phyloP scores from a whole-genome alignment of 805 yeast species.

The Saturnispora saitoi region DNA sequence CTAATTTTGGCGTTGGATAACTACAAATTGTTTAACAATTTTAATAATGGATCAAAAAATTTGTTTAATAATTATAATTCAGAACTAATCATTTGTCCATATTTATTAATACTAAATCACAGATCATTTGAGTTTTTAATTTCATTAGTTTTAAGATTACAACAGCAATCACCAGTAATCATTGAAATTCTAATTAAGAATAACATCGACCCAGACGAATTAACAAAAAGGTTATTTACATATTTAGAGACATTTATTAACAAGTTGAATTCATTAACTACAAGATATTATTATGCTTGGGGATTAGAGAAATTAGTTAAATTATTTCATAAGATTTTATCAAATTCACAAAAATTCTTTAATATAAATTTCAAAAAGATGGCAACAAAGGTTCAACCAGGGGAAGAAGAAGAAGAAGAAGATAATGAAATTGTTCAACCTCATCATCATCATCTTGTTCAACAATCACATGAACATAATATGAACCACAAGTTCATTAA shows the following conservation, averaged over 20 bases:
- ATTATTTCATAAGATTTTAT: conserved; percentile 29
- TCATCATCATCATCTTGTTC: not conserved
- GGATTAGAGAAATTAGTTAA: conserved; percentile 35
- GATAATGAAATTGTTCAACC: not conserved
- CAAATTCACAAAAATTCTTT: conserved; percentile 29
- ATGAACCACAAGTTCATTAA: not conserved
- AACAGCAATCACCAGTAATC: conserved; percentile 29
- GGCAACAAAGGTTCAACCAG: conserved; percentile 6
- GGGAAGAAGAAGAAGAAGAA: not conserved
- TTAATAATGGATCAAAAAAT: conserved; percentile 23
- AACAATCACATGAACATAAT: not conserved
- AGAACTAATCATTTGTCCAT: conserved; percentile 42
- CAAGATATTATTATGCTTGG: conserved; percentile 39
- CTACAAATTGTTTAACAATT: conserved; percentile 29
- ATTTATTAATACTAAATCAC: conserved; percentile 44
- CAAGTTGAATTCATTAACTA: conserved; percentile 30
- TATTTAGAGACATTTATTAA: conserved; percentile 29
- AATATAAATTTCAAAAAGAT: conserved; percentile 25
- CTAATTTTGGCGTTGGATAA: conserved; percentile 31
- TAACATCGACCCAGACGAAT: conserved; percentile 29
- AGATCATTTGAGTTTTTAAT: conserved; percentile 50
- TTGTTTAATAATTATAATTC: conserved; percentile 31
- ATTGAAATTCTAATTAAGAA: conserved; percentile 27
- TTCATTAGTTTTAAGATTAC: conserved; percentile 42
- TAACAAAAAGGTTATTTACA: conserved; percentile 26